Evolutionary conservation across 2,329 filamentous ascomycete genomes (phyloP), one percentile per base, ranked within the genome.

Genomic region (Neofusicoccum umdonicola): DNA sequence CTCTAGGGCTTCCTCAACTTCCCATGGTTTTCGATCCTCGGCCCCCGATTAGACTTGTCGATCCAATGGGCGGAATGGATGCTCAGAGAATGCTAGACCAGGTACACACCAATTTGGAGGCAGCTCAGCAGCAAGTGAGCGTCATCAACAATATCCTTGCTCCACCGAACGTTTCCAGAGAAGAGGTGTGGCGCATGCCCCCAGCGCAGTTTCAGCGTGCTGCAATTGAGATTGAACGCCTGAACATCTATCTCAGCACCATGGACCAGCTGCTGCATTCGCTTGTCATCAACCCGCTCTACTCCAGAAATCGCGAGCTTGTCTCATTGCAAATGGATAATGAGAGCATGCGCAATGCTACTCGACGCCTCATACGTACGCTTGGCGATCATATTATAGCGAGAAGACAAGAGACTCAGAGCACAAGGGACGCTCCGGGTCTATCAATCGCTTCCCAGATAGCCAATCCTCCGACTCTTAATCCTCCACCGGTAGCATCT

Each of bases 241-340:
- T 57, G 31, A 52, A 63, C 15, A 41, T 44, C 9, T 41, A 71
- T 37, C 65, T 78, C 19, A 69, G 73, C 48, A 67, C 69, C 31
- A 67, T 75, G 17, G 73, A 77, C 44, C 67, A 66, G 15, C 70
- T 68, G 0, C 64, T 77, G 11, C 66, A 68, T 9, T 60, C 69
- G 12, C 41, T 74, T 19, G 63, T 69, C 0, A 48, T 66, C n/a
- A 69, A 76, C 15, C 68, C 73, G 5, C 54, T 68, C 3, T 68
- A 74, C 66, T 69, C 71, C 3, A 68, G 71, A 31, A 73, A 73
- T 44, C 66, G 69, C 8, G 73, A 77, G 42, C 66, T 77, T 3
- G 61, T 71, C 5, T 69, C 70, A 3, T 62, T 77, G 27, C 71
- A 74, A 44, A 72, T 72, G 42, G 66, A 72, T 15, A 70, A 72